Evolutionary conservation across 768 basidiomycete genomes (phyloP).

Genomic region (Mycena floridula): DNA sequence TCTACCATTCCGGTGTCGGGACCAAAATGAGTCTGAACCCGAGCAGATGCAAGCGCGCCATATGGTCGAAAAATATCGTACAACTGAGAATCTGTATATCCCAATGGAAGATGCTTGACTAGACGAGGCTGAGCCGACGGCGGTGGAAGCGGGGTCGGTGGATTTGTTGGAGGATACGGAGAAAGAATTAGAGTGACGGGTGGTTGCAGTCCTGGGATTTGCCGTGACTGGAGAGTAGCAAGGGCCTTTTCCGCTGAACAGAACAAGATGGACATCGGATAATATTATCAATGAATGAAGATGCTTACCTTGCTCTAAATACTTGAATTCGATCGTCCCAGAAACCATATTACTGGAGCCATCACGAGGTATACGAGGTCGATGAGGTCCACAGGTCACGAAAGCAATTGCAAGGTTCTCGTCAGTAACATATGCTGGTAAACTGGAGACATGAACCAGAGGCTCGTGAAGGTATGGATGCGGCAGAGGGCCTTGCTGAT

Average conservation of each 20-base stretch:
- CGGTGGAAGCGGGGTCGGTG: slow-evolving; percentile 68
- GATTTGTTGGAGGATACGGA: slow-evolving; percentile 76
- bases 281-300: slow-evolving; percentile 5
- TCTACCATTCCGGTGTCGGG: slow-evolving; percentile 75
- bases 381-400: slow-evolving; percentile 71
- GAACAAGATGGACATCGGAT: slow-evolving; percentile 3
- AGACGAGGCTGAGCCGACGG: slow-evolving; percentile 74
- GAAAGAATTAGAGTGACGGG: slow-evolving; percentile 64
- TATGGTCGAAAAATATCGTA: slow-evolving; percentile 84
- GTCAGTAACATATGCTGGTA: slow-evolving; percentile 70
- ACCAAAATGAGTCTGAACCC: slow-evolving; percentile 69
- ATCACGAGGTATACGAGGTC: slow-evolving; percentile 70
- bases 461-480: slow-evolving; percentile 88
- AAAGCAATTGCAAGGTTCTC: slow-evolving; percentile 73
- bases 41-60: slow-evolving; percentile 77
- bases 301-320: slow-evolving; percentile 68
- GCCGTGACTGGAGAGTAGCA: slow-evolving; percentile 74
- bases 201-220: slow-evolving; percentile 55
- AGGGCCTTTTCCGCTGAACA: slow-evolving; percentile 80
- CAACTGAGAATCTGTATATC: slow-evolving; percentile 62
- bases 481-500: slow-evolving; percentile 36
- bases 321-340: slow-evolving; percentile 83
- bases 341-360: slow-evolving; percentile 42
- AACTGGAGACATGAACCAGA: slow-evolving; percentile 71
- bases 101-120: slow-evolving; percentile 75